Percentiles rank a stretch among this genome's conserved stretches.
These are phyloP conservation scores for Mikania micrantha DNA, from an alignment of 129 eudicot genomes.

Conservation along the genomic window DNA sequence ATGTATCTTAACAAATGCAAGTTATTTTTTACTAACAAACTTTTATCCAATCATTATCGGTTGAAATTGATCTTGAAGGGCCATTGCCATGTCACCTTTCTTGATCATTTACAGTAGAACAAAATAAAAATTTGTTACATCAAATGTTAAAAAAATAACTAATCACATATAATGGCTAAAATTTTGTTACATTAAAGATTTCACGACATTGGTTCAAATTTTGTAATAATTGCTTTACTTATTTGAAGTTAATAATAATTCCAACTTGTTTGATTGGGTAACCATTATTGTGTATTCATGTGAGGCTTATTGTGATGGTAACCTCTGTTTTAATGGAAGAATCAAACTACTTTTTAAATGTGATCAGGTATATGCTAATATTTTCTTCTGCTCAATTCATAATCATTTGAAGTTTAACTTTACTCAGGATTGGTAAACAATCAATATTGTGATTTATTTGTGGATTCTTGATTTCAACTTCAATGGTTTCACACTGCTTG, in stretches of 20 bases:
- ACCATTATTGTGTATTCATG: constrained; percentile 68
- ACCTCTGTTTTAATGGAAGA: too few relatives aligned
- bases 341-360: too few relatives aligned
- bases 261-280: constrained; percentile 88
- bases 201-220: constrained; percentile 36
- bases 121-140: background rate
- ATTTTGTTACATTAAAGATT: background rate
- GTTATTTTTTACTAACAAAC: too few relatives aligned
- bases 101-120: background rate
- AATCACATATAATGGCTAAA: background rate
- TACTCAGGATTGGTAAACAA: too few relatives aligned
- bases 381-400: too few relatives aligned
- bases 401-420: too few relatives aligned
- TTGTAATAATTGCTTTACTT: constrained; percentile 70
- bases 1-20: too few relatives aligned
- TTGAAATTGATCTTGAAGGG: background rate
- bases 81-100: background rate
- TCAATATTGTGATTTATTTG: too few relatives aligned
- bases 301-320: constrained; percentile 66
- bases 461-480: too few relatives aligned
- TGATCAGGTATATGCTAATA: too few relatives aligned
- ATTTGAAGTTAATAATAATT: constrained; percentile 47
- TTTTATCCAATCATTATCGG: background rate
- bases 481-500: too few relatives aligned
- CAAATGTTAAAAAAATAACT: too few relatives aligned